Conservation (phyloP, 305 asterid genomes). For the Ajuga reptans region DNA sequence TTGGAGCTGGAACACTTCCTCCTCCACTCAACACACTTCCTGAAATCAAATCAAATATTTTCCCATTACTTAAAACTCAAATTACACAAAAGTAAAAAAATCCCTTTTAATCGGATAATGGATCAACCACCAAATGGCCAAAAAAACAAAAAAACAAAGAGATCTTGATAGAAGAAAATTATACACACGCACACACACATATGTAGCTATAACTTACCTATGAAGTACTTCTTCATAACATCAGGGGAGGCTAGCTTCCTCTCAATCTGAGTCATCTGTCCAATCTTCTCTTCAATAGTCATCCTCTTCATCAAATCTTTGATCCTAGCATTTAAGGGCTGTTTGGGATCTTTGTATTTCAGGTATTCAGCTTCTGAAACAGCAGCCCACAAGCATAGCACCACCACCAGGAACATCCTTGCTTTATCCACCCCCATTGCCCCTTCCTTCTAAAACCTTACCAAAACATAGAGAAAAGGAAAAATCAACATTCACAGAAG, state of each 20-base stretch:
- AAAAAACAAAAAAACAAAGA: too few species aligned
- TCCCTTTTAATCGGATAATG: background rate
- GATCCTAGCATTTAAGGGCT: conserved; percentile 46
- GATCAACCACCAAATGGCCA: background rate
- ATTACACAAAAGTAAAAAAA: background rate
- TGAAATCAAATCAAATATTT: conserved; percentile 15
- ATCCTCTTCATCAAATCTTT: conserved; percentile 61
- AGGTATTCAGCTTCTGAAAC: conserved; percentile 42
- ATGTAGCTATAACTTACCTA: conserved; percentile 31
- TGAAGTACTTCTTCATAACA: conserved; percentile 40
- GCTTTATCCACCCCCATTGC: conserved; percentile 24
- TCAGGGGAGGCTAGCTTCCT: conserved; percentile 46
- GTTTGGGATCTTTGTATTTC: conserved; percentile 67
- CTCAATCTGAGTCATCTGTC: conserved; percentile 85
- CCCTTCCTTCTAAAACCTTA: background rate
- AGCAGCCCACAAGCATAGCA: conserved; percentile 37
- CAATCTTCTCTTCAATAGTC: conserved; percentile 76
- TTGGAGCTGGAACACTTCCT: conserved; percentile 57
- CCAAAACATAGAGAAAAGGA: background rate
- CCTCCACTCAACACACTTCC: conserved; percentile 74
- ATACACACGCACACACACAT: too few species aligned
- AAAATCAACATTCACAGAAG: background rate
- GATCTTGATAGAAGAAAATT: background rate
- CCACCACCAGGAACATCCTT: conserved; percentile 25
- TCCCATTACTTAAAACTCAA: background rate